These are phyloP conservation scores for Sambucus nigra DNA, from an alignment of 129 eudicot genomes.

Conservation along the genomic window DNA sequence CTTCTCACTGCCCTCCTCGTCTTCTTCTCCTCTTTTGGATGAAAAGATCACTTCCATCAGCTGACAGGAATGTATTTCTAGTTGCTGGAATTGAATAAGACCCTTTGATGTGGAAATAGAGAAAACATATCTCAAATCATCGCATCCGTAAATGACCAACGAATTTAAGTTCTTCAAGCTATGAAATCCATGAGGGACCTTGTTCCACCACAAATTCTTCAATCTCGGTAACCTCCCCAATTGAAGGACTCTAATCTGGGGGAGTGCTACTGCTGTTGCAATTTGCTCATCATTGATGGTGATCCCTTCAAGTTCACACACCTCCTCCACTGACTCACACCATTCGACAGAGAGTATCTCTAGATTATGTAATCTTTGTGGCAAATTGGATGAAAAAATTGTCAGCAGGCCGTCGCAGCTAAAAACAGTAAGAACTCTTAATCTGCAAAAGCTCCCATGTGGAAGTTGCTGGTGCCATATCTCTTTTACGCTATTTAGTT, in stretches of 20 bases:
- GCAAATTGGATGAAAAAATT: constrained; percentile 24
- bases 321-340: constrained; percentile 34
- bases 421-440: constrained; percentile 25
- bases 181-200: constrained; percentile 13
- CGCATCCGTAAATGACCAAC: constrained; percentile 26
- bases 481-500: constrained; percentile 26
- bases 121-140: constrained; percentile 29
- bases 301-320: constrained; percentile 14
- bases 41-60: constrained; percentile 24
- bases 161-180: constrained; percentile 32
- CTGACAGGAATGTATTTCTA: constrained; percentile 31
- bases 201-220: constrained; percentile 34
- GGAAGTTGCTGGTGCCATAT: constrained; percentile 29
- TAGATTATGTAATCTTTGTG: constrained; percentile 23
- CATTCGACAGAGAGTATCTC: constrained; percentile 33
- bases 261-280: constrained; percentile 16
- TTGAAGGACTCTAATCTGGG: constrained; percentile 26
- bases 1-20: neutral
- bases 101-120: constrained; percentile 21
- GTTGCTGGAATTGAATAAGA: constrained; percentile 32
- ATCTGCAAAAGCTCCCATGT: constrained; percentile 24
- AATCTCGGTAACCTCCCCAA: constrained; percentile 28
- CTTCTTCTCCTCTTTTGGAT: constrained; percentile 18
- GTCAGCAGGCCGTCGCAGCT: constrained; percentile 19
- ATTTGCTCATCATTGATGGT: constrained; percentile 11